Base-by-base conservation (phyloP, 345 rosid species). In the Eucalyptus cloeziana region DNA sequence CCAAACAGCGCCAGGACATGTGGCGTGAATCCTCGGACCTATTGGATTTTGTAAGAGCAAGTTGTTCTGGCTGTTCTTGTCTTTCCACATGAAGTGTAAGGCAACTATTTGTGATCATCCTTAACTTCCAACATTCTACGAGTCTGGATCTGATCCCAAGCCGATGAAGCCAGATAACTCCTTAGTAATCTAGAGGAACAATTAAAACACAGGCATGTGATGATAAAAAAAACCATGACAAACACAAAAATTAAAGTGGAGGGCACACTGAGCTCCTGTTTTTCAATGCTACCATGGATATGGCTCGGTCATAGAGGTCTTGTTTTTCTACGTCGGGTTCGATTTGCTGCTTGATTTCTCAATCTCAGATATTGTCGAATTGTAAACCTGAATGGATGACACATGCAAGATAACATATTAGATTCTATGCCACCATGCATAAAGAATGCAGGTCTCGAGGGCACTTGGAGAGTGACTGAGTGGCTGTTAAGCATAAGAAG, bases 401-500 rank as follows among this genome's bases (percentile, higher is more conserved):
- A n/a, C n/a, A n/a, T n/a, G n/a, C n/a, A n/a, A n/a, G n/a, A n/a
- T n/a, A n/a, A n/a, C n/a, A 31, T 88, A 47, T 76, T 37, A 10
- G 47, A 64, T 49, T n/a, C 7, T 47, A 11, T 27, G 52, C 49
- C n/a, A 8, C 10, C 87, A n/a, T 92, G 90, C 87, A 85, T 33
- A 85, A 60, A 89, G 86, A 93, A 94, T 8, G 94, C 95, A 5
- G 96, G 95, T 47, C 85, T 50, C 4, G 89, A 88, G 8, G 97
- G 97, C 14, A 89, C 30, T 4, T 93, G 92, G 27, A 95, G 93
- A 5, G 93, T 89, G 31, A 91, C 86, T 2, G 96, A 94, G 86
- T 85, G n/a, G 89, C 94, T 94, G 27, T 44, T 93, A 25, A 96
- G 93, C 96, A 95, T 94, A 1, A 93, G 91, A 83, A 87, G 91